These are phyloP conservation scores for Limnanthes douglasii DNA, from an alignment of 345 rosid species.

Conservation along the genomic window DNA sequence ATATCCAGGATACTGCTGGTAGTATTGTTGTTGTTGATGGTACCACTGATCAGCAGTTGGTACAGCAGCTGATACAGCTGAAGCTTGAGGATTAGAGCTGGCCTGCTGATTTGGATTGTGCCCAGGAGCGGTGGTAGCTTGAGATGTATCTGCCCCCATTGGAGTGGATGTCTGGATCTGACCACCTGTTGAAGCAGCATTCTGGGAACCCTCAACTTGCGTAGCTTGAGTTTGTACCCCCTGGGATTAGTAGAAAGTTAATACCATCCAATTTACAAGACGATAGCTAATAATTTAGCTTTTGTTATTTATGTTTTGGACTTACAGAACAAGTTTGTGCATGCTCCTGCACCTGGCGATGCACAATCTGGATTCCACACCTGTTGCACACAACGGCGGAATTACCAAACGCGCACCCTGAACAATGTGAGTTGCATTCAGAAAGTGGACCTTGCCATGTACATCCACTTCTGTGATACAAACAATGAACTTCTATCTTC, in stretches of 20 bases:
- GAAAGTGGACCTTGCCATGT: conserved; percentile 64
- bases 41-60: conserved; percentile 23
- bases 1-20: conserved; percentile 52
- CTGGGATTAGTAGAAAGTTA: conserved; percentile 16
- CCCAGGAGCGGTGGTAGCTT: conserved; percentile 26
- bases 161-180: conserved; percentile 25
- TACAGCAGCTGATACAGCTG: conserved; percentile 20
- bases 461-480: conserved; percentile 73
- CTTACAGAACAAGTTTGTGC: conserved; percentile 72
- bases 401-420: conserved; percentile 56
- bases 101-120: no score
- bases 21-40: conserved; percentile 67
- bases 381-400: conserved; percentile 60
- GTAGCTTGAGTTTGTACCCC: conserved; percentile 44
- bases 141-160: conserved; percentile 21
- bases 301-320: conserved; percentile 6
- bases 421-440: conserved; percentile 54
- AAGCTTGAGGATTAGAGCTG: conserved; percentile 13
- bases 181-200: conserved; percentile 19
- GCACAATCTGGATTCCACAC: conserved; percentile 42
- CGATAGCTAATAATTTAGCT: background rate
- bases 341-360: conserved; percentile 69
- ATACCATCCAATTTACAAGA: background rate
- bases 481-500: conserved; percentile 42
- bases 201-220: conserved; percentile 23